A percentile compares a stretch with the other conserved stretches of the same genome.
Evolutionary conservation across 257 asterid species (phyloP).

Genomic region (Gynochthodes officinalis): DNA sequence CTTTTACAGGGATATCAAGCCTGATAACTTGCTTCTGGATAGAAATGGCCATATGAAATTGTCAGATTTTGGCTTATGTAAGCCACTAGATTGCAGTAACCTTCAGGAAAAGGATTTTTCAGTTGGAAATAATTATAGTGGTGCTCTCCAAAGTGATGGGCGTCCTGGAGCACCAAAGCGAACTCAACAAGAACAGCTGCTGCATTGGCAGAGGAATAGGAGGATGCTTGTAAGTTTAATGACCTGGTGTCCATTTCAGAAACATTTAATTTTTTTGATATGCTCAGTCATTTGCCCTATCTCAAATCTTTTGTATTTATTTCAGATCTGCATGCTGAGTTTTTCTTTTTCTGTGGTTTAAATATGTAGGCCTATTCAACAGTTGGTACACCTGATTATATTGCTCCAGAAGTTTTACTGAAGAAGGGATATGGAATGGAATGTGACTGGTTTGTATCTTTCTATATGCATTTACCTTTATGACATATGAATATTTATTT

Average conservation of each 20-base stretch:
- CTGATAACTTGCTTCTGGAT: conserved; percentile 96
- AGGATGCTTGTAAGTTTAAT: conserved; percentile 79
- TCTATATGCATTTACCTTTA: conserved; percentile 15
- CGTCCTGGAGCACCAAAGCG: conserved; percentile 84
- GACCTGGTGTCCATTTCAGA: background rate
- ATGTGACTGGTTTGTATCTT: conserved; percentile 79
- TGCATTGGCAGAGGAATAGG: conserved; percentile 91
- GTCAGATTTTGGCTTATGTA: conserved; percentile 94
- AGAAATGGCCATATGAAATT: conserved; percentile 90
- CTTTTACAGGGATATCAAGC: conserved; percentile 89
- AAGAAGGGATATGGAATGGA: conserved; percentile 98
- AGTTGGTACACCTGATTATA: conserved; percentile 98
- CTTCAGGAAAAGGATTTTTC: conserved; percentile 94
- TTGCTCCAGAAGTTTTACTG: conserved; percentile 93
- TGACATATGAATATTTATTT: conserved; percentile 7
- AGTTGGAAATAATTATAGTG: conserved; percentile 61
- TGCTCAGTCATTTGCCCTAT: background rate
- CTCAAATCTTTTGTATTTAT: background rate
- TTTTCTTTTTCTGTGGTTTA: background rate
- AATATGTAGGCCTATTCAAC: conserved; percentile 87
- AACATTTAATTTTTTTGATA: background rate
- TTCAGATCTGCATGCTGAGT: background rate
- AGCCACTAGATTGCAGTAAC: conserved; percentile 90
- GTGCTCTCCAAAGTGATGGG: conserved; percentile 86
- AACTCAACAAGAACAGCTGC: conserved; percentile 95